A percentile compares a stretch with the other conserved stretches of the same genome.
Conservation (phyloP, 2,329 filamentous ascomycete genomes). For the Penicillium sp. region DNA sequence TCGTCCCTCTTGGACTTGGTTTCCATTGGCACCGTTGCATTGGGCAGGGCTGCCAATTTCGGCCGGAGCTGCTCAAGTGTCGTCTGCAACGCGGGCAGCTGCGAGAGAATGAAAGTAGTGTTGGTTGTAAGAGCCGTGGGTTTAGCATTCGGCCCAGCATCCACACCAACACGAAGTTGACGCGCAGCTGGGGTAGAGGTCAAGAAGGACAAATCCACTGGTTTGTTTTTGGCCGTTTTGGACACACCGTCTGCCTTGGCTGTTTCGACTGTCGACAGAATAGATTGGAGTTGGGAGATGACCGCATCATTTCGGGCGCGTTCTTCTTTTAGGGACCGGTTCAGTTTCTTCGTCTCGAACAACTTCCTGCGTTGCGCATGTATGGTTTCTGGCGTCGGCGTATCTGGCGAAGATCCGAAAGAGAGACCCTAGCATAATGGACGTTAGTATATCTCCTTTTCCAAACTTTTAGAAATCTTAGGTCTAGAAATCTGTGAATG, state of each 20-base stretch:
- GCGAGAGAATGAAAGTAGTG: conserved; percentile 71
- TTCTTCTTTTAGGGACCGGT: conserved; percentile 67
- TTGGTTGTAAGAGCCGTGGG: conserved; percentile 45
- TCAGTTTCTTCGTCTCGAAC: conserved; percentile 74
- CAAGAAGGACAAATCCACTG: conserved; percentile 55
- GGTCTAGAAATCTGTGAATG: neutral
- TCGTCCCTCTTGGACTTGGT: conserved; percentile 63
- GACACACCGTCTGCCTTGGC: conserved; percentile 19
- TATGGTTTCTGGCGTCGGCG: conserved; percentile 66
- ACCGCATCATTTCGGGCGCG: conserved; percentile 69
- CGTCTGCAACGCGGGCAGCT: conserved; percentile 73
- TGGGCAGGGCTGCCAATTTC: conserved; percentile 53
- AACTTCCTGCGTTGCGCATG: conserved; percentile 70
- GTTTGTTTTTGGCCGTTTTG: conserved; percentile 18
- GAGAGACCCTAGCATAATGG: conserved; percentile 35
- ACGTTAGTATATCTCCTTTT: neutral
- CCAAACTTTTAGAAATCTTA: no score
- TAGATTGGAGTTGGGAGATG: conserved; percentile 61
- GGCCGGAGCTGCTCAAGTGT: conserved; percentile 67
- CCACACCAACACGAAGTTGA: conserved; percentile 46
- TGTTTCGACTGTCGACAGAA: conserved; percentile 46
- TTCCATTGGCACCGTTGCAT: conserved; percentile 36
- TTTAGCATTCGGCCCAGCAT: conserved; percentile 34
- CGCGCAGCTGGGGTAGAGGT: conserved; percentile 50
- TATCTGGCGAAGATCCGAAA: conserved; percentile 33